A percentile compares a stretch with the other conserved stretches of the same genome.
phyloP scores from a whole-genome alignment of 352 stramenopile species.

The Phytophthora vignae region DNA sequence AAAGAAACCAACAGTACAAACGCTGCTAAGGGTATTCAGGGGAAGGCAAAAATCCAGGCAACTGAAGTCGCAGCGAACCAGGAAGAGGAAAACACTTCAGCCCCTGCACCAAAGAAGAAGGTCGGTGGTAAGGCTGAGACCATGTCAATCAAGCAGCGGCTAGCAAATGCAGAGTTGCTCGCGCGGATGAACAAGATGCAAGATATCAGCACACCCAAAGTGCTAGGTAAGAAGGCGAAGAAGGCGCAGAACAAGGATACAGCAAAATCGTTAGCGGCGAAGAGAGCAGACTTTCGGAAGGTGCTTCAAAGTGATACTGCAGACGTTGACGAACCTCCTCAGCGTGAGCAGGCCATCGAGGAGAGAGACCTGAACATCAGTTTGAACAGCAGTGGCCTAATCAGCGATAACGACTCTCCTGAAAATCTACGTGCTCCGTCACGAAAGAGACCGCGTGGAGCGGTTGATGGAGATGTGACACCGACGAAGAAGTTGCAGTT shows the following conservation, averaged over 20 bases:
- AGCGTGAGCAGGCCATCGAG: conserved; percentile 31
- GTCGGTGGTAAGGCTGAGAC: conserved; percentile 32
- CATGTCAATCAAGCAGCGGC: conserved; percentile 51
- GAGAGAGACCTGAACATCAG: conserved; percentile 45
- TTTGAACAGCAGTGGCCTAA: conserved; percentile 44
- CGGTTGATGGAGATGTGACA: conserved; percentile 28
- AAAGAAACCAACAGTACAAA: conserved; percentile 16
- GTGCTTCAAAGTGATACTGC: conserved; percentile 30
- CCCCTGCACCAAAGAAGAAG: conserved; percentile 25
- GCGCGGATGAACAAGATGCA: conserved; percentile 60
- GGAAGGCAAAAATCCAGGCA: conserved; percentile 12
- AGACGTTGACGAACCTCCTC: conserved; percentile 3
- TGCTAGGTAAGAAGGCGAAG: conserved; percentile 62
- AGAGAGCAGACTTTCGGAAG: conserved; percentile 63
- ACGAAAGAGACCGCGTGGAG: conserved; percentile 38
- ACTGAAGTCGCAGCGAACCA: conserved; percentile 4
- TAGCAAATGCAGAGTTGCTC: conserved; percentile 62
- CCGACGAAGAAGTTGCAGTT: conserved; percentile 53
- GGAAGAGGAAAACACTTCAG: conserved; percentile 7
- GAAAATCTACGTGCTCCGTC: conserved; percentile 36
- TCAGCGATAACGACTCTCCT: conserved; percentile 39
- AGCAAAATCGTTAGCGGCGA: conserved; percentile 40
- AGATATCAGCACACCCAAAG: conserved; percentile 73
- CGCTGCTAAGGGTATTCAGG: not conserved
- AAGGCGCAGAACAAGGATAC: conserved; percentile 45